Evolutionary conservation across 148 eudicot species (phyloP), one percentile per base, ranked within the genome.

Genomic region (Silene conica): DNA sequence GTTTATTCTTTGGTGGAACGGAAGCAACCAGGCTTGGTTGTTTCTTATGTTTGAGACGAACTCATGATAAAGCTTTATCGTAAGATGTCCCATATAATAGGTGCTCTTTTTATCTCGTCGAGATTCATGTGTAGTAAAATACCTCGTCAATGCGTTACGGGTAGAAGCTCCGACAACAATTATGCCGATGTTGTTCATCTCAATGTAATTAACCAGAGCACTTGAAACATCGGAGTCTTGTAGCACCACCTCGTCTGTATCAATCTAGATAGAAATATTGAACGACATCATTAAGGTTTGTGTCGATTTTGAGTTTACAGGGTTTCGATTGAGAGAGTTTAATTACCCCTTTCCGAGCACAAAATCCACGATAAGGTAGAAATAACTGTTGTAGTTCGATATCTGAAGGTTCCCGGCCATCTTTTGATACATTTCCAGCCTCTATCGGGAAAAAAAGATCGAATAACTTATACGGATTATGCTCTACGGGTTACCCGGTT

Each of bases 311-410:
- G 1, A 50, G 9, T 50, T 50, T 50, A 50, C 55, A 13, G 55
- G 16, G 14, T 12, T 50, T 50, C 4, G 16, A 18, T 50, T 14
- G 14, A 16, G 6, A 54, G 16, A 34, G 68, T 0, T 31, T 58
- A 19, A 34, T 62, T 73, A 90, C 97, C 96, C 96, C 93, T 85
- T 90, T 92, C 38, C 98, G 91, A 77, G 93, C 96, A 74, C 89
- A 88, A 78, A 84, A 86, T 74, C 91, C 89, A 1, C 96, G 89
- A 57, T 82, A 90, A 11, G 89, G 89, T 67, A 88, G 89, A 74
- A 89, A 92, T 31, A 92, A 74, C 9, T 89, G 89, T 26, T 87
- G 89, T 81, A 81, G 62, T 73, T 90, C 98, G 21, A 26, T 25
- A 41, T 79, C 84, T 6, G 84, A 75, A 12, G 93, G 89, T 20